phyloP scores from a whole-genome alignment of 495 filamentous ascomycete species.

The Barbatosphaeria neglecta region DNA sequence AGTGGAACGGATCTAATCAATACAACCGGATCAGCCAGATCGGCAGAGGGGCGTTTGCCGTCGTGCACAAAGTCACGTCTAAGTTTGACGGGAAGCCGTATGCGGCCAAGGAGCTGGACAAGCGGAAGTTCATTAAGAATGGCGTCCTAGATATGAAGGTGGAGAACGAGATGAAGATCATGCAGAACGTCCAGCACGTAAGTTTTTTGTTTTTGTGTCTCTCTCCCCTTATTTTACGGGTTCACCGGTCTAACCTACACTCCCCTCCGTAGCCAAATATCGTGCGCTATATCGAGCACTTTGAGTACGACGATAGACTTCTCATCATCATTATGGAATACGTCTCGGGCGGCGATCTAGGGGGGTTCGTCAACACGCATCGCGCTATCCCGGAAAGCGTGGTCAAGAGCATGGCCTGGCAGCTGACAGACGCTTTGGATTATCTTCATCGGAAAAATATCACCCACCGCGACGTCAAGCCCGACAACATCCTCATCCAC shows the following conservation, averaged over 20 bases:
- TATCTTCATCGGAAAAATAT: constrained; percentile 81
- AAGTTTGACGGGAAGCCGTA: constrained; percentile 68
- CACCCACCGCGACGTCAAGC: constrained; percentile 94
- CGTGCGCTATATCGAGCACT: constrained; percentile 76
- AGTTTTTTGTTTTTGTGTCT: constrained; percentile 22
- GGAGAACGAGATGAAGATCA: constrained; percentile 91
- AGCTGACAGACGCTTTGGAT: constrained; percentile 70
- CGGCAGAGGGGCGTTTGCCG: constrained; percentile 89
- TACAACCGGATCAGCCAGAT: constrained; percentile 75
- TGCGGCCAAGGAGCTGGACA: constrained; percentile 87
- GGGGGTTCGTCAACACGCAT: constrained; percentile 48
- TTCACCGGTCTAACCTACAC: constrained; percentile 6
- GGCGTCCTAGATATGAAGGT: constrained; percentile 74
- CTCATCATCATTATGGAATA: constrained; percentile 94
- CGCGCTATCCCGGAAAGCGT: constrained; percentile 54
- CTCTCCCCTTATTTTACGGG: background rate
- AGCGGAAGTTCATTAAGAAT: constrained; percentile 79
- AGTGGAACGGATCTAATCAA: constrained; percentile 70
- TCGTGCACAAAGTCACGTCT: constrained; percentile 73
- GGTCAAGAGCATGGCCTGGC: constrained; percentile 57
- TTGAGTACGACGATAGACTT: constrained; percentile 63
- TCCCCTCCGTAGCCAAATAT: constrained; percentile 62
- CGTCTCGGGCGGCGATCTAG: constrained; percentile 76
- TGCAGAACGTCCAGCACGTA: constrained; percentile 73
- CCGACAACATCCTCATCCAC: constrained; percentile 86